Evolutionary conservation across 139 green algal species (phyloP).

Genomic region (Spirogloea muscicola): DNA sequence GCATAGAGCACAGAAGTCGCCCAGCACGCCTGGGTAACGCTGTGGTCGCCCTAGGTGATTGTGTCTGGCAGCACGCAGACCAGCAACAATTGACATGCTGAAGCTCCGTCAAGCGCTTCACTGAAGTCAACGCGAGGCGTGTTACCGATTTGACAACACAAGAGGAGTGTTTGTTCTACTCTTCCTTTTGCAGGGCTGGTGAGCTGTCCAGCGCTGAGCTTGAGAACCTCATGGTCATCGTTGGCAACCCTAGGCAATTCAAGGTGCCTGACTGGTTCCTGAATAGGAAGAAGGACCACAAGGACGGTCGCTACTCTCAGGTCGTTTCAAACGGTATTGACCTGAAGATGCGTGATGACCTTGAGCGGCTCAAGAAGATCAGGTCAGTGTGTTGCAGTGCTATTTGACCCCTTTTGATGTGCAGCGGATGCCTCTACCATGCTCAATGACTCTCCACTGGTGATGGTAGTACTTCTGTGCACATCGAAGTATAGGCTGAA

Average conservation of each 20-base stretch:
- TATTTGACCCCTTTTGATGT: too few relatives aligned
- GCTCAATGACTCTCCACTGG: too few relatives aligned
- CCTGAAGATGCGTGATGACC: constrained; percentile 76
- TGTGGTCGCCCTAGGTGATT: neutral
- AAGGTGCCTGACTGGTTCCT: constrained; percentile 99
- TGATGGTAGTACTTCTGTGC: too few relatives aligned
- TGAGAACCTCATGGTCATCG: constrained; percentile 92
- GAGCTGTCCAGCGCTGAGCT: constrained; percentile 76
- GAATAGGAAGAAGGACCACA: constrained; percentile 91
- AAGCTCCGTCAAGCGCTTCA: too few relatives aligned
- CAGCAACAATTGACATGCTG: neutral
- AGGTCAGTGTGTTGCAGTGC: constrained; percentile 5
- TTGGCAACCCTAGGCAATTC: constrained; percentile 90
- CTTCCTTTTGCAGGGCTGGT: constrained; percentile 58
- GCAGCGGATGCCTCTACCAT: too few relatives aligned
- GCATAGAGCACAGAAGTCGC: neutral
- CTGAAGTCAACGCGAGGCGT: too few relatives aligned
- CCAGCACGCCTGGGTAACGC: neutral
- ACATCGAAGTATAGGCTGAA: too few relatives aligned
- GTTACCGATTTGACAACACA: too few relatives aligned
- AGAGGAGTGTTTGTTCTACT: too few relatives aligned
- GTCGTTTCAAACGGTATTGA: constrained; percentile 65
- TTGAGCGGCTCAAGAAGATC: constrained; percentile 99
- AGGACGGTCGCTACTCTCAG: constrained; percentile 76
- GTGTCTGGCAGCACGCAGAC: neutral